A percentile compares a stretch with the other conserved stretches of the same genome.
These are phyloP conservation scores for Begonia loranthoides DNA, from an alignment of 306 rosid species.

Conservation along the genomic window DNA sequence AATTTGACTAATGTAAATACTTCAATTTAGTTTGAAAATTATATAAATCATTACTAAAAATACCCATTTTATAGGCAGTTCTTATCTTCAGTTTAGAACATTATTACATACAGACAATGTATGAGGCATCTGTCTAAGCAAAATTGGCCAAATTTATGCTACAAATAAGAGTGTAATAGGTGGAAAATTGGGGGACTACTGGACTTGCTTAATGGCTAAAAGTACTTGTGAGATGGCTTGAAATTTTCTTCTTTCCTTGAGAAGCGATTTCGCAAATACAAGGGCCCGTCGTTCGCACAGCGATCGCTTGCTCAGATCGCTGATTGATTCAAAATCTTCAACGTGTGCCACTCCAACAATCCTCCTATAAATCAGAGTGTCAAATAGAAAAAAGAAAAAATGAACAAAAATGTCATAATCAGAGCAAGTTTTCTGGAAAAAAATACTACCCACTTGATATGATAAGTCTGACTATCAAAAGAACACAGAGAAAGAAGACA, in stretches of 20 bases:
- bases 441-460: neutral
- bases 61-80: too few species aligned
- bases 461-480: neutral
- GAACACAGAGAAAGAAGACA: neutral
- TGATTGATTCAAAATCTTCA: slow-evolving; percentile 67
- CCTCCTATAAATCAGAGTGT: slow-evolving; percentile 31
- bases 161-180: too few species aligned
- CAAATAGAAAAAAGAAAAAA: neutral
- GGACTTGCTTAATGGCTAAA: slow-evolving; percentile 32
- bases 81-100: too few species aligned
- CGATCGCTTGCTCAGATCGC: slow-evolving; percentile 43
- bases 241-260: slow-evolving; percentile 58
- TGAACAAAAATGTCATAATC: neutral
- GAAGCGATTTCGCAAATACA: slow-evolving; percentile 46
- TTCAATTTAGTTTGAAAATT: too few species aligned
- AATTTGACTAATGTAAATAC: too few species aligned
- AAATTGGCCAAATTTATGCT: too few species aligned
- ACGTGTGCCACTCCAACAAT: slow-evolving; percentile 86
- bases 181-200: slow-evolving; percentile 1
- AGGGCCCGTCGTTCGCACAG: slow-evolving; percentile 56
- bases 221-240: slow-evolving; percentile 34
- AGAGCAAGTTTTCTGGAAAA: neutral
- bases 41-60: too few species aligned
- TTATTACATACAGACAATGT: too few species aligned
- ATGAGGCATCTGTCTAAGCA: too few species aligned